Base-by-base conservation (phyloP, 2,329 filamentous ascomycete genomes). In the Fusarium azukiicola region DNA sequence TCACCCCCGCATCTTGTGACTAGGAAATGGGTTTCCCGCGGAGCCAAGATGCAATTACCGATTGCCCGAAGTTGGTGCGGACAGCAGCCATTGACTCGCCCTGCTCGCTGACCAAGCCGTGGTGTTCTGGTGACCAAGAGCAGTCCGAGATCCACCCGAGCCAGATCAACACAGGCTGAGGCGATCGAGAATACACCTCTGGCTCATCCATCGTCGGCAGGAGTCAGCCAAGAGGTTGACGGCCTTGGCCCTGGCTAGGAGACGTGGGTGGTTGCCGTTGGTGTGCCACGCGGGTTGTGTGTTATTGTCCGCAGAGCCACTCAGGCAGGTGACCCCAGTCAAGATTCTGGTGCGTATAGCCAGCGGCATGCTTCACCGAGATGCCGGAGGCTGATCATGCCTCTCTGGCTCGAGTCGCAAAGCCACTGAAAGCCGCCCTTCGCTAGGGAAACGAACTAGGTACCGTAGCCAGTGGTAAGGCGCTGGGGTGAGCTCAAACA, bases 21-120 rank as follows among this genome's bases (percentile, higher is more conserved):
- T 50, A 58, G 67, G 67, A 69, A 58, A 61, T 56, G 32, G 54
- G 21, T 52, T 61, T 52, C 69, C 69, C 69, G 46, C 63, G 40
- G 50, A 67, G 27, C 40, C 70, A 49, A 75, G 67, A 66, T 50
- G 23, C 36, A 50, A 68, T 56, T 54, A 72, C 49, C 66, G 71
- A 72, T 75, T 56, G 47, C 44, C 69, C 69, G 63, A 58, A 58
- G 47, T 52, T 63, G 73, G 44, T 42, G 61, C 10, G 74, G 77
- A 27, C 68, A 52, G 49, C 68, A 52, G 49, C 54, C 69, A 64
- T 80, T 80, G 78, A 70, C 64, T 70, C 27, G 27, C 27, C 27
- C 27, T 32, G 27, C 27, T 32, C 54, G 73, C 78, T 80, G 68
- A 80, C 78, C 78, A 80, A 80, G 72, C 71, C 36, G 44, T 56